phyloP scores from a whole-genome alignment of 2,329 filamentous ascomycete species.

The Gnomoniopsis smithogilvyi region DNA sequence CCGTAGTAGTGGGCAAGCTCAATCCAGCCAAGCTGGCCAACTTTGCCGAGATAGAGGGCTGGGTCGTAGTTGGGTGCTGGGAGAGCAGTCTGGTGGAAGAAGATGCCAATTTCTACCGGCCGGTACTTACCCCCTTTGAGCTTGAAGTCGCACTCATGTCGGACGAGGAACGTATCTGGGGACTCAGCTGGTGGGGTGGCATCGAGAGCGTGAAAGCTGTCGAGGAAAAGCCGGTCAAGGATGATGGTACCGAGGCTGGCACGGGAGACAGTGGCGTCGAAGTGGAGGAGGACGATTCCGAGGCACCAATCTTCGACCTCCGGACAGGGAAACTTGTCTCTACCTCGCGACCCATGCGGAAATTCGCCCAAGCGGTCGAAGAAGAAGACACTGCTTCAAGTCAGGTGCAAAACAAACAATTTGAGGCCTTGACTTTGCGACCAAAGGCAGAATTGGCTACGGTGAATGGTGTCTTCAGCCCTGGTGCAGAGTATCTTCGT shows the following conservation, averaged over 20 bases:
- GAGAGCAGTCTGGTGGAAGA: conserved; percentile 91
- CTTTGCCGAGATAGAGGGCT: conserved; percentile 91
- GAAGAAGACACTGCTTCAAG: not conserved
- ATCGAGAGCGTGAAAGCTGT: conserved; percentile 66
- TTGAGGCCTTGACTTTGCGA: conserved; percentile 52
- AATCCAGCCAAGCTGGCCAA: conserved; percentile 96
- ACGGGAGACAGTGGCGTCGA: conserved; percentile 11
- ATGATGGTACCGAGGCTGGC: conserved; percentile 23
- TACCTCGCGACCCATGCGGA: conserved; percentile 71
- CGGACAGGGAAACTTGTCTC: conserved; percentile 81
- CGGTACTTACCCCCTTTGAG: conserved; percentile 94
- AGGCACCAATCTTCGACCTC: conserved; percentile 88
- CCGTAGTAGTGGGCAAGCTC: conserved; percentile 93
- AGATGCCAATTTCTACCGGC: conserved; percentile 75
- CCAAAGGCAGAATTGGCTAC: conserved; percentile 69
- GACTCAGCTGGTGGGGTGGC: conserved; percentile 82
- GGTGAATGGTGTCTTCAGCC: conserved; percentile 83
- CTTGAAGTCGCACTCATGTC: conserved; percentile 71
- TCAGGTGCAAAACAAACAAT: conserved; percentile 22
- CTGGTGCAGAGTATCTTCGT: conserved; percentile 82
- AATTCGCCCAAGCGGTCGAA: conserved; percentile 33
- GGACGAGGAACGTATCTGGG: conserved; percentile 79
- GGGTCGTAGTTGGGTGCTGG: conserved; percentile 98
- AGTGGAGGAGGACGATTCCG: conserved; percentile 63
- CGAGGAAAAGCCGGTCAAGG: conserved; percentile 23